These are phyloP conservation scores for Clavaria fumosa DNA, from an alignment of 768 basidiomycete genomes.

Conservation along the genomic window DNA sequence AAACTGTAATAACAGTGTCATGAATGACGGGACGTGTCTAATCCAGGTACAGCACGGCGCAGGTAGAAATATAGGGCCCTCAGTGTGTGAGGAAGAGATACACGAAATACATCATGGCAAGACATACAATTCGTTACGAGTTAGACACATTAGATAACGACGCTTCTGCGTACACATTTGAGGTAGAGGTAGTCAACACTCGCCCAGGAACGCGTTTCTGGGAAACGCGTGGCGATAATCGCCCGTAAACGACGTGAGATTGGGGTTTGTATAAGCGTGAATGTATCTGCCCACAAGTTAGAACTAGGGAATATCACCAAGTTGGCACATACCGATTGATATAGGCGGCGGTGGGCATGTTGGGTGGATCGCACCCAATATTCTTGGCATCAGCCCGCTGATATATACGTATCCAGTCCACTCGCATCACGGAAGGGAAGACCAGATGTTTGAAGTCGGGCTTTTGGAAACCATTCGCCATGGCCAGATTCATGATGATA, in stretches of 20 bases:
- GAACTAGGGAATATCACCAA: neutral
- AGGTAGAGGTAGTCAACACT: constrained; percentile 31
- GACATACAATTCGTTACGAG: no score
- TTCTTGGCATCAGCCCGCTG: constrained; percentile 57
- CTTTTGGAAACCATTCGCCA: constrained; percentile 59
- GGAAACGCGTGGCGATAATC: constrained; percentile 55
- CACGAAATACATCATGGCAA: no score
- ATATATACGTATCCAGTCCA: constrained; percentile 89
- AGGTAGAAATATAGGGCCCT: no score
- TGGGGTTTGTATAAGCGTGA: constrained; percentile 71
- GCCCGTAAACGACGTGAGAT: constrained; percentile 59
- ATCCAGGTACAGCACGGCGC: no score
- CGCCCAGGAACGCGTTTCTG: constrained; percentile 43
- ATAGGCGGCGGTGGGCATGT: constrained; percentile 69
- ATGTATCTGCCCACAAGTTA: constrained; percentile 23
- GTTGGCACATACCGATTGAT: constrained; percentile 44
- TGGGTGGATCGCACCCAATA: constrained; percentile 70
- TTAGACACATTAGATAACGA: no score
- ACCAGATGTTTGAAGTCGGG: constrained; percentile 57
- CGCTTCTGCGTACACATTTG: no score
- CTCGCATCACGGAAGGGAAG: constrained; percentile 60
- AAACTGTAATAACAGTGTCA: no score
- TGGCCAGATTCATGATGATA: constrained; percentile 72
- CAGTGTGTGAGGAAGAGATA: no score
- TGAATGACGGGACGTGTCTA: no score